Base-by-base conservation (phyloP, 768 basidiomycete genomes). In the Rhizopogon sp. region DNA sequence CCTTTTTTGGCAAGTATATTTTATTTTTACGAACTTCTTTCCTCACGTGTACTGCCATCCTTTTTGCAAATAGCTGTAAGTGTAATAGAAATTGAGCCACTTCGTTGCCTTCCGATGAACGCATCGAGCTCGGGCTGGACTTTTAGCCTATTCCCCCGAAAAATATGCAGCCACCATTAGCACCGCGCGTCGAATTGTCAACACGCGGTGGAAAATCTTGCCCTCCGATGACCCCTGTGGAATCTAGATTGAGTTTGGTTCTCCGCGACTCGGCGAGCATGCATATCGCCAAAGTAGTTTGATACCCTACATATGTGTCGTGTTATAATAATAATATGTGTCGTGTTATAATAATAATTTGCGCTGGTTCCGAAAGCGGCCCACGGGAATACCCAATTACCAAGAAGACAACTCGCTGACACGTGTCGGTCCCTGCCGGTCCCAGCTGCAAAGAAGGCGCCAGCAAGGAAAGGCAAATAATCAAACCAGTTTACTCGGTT, bases 361-460 rank as follows among this genome's bases (percentile, higher is more conserved):
- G 25, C 25, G 25, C 5, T 25, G 25, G 25, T 25, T 25, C 25
- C 25, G 25, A 25, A 25, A 25, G 4, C 25, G 25, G 25, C 4
- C 25, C 25, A 25, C 25, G 25, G 25, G 4, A 4, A 25, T 25
- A 25, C 25, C 25, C 25, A 0, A 25, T 25, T 25, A 25, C 25
- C 25, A 25, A 25, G 14, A 3, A 43, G 8, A 28, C 25, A 43
- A 25, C 6, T 25, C 25, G 25, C 3, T 25, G 4, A 16, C 25
- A 6, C 25, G 82, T 81, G 57, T 82, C 81, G 0, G 77, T n/a
- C n/a, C n/a, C n/a, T n/a, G n/a, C n/a, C n/a, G n/a, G n/a, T 76
- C 2, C 82, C 82, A 17, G 82, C 82, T 35, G 79, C 81, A 56
- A 83, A 84, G 69, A 84, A 76, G 31, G 75, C 75, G 0, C 82